Evolutionary conservation across 208 protist species (phyloP), one percentile per base, ranked within the genome.

Genomic region (Acanthamoeba lenticulata): DNA sequence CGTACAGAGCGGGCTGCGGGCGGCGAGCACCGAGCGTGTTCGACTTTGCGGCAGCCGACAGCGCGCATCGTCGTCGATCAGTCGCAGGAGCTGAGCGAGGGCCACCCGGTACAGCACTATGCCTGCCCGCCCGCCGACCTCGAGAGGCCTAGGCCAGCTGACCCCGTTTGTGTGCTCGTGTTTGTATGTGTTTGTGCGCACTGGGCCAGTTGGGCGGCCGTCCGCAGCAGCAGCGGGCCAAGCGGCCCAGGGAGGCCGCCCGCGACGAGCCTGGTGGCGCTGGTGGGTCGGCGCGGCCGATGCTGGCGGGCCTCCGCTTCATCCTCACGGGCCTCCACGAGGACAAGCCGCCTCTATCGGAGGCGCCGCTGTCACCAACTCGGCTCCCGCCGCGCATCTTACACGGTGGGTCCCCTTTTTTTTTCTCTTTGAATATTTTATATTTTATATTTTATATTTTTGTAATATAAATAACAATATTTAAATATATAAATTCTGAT

Each of bases 221-320:
- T n/a, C 49, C 49, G 49, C 49, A 9, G 9, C 60, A 9, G 11
- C 19, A 67, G 27, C 13, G 29, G 29, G 60, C 60, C 2, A 67
- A 67, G 29, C 21, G 60, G 60, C 60, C 6, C 21, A 67, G 60
- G 9, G 60, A 34, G 19, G 27, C 19, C 29, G 60, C 21, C 29
- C 21, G 11, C 19, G 7, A 67, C 9, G 60, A 15, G 19, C 19
- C 9, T 57, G 19, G 49, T 57, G 19, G 49, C n/a, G n/a, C n/a
- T n/a, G n/a, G n/a, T n/a, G n/a, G n/a, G n/a, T n/a, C 60, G 7
- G 11, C 32, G 69, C 24, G 7, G 36, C 27, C 27, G 29, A 81
- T 90, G 81, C 17, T 90, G 44, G 47, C 81, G 15, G 81, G 81
- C 29, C 81, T 90, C 52, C 29, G 38, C 52, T 90, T 90, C 81